These are phyloP conservation scores for Suillus paluster DNA, from an alignment of 768 basidiomycete species.

Conservation along the genomic window DNA sequence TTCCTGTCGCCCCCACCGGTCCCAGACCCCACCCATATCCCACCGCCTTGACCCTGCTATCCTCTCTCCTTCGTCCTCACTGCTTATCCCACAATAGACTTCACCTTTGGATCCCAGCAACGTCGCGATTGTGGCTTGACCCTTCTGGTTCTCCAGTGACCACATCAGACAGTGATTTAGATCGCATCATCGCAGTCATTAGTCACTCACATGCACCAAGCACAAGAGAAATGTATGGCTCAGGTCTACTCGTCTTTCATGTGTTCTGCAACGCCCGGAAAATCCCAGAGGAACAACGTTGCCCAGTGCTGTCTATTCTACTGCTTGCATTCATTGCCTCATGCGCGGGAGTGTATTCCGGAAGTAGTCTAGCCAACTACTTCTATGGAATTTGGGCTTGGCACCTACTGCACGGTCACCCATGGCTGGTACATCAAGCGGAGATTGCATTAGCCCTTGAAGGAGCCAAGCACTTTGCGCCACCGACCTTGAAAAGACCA, in stretches of 20 bases:
- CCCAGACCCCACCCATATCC: constrained; percentile 14
- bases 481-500: constrained; percentile 15
- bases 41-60: constrained; percentile 15
- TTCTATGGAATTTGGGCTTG: constrained; percentile 46
- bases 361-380: constrained; percentile 41
- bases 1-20: too few relatives aligned
- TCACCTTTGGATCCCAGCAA: constrained; percentile 26
- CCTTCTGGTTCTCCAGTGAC: neutral
- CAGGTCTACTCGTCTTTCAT: constrained; percentile 44
- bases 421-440: constrained; percentile 34
- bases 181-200: constrained; percentile 29
- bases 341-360: constrained; percentile 38
- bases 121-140: neutral
- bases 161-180: neutral
- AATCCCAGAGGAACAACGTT: constrained; percentile 24
- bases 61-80: constrained; percentile 29
- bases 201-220: constrained; percentile 28
- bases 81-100: constrained; percentile 32
- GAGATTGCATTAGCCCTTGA: constrained; percentile 35
- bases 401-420: constrained; percentile 47
- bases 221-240: constrained; percentile 40
- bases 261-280: constrained; percentile 41
- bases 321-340: constrained; percentile 35
- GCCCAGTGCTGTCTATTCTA: constrained; percentile 31
- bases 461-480: constrained; percentile 1